Percentiles rank a stretch among this genome's conserved stretches.
Conservation (phyloP, 441 rosid genomes). For the Melianthus villosus region DNA sequence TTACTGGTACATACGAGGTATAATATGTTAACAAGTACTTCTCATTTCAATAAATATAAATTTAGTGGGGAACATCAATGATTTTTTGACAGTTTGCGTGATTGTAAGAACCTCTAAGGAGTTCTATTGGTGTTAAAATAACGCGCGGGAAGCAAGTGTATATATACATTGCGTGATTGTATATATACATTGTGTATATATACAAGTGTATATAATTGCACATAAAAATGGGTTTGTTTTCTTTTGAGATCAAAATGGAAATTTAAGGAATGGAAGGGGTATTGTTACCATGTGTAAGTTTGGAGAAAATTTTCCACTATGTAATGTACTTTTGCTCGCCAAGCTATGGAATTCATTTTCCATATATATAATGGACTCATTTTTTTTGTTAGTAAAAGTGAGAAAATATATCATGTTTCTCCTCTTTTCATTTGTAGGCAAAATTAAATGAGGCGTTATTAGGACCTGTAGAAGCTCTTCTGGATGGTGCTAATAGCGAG, state of each 20-base stretch:
- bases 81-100: neutral
- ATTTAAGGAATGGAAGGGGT: no score
- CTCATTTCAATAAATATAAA: neutral
- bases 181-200: no score
- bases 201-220: no score
- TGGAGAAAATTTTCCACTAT: neutral
- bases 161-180: no score
- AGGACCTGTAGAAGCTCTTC: constrained; percentile 85
- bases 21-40: neutral
- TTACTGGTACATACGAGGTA: constrained; percentile 57
- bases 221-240: no score
- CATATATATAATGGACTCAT: neutral
- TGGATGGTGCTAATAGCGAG: constrained; percentile 68
- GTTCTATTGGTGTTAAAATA: no score
- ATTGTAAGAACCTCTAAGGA: no score
- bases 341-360: neutral
- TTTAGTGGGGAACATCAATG: neutral
- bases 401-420: neutral
- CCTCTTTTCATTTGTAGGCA: constrained; percentile 20
- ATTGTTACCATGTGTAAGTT: no score
- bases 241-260: no score
- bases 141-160: no score
- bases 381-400: neutral
- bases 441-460: constrained; percentile 57
- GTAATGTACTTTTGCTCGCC: neutral